These are phyloP conservation scores for Hypomontagnella submonticulosa DNA, from an alignment of 495 filamentous ascomycete species.

Conservation along the genomic window DNA sequence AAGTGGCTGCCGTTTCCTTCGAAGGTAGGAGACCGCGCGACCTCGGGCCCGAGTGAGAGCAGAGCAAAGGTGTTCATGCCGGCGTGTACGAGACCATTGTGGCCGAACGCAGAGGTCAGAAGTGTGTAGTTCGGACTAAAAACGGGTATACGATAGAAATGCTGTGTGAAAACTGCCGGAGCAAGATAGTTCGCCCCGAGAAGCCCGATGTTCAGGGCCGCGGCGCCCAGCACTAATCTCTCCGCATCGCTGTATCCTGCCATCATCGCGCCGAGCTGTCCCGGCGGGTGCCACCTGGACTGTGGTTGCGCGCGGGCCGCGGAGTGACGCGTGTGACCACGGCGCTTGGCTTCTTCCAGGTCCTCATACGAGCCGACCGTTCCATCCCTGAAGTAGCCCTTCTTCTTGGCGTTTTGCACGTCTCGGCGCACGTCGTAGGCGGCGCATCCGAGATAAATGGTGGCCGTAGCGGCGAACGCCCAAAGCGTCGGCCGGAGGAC, in stretches of 20 bases:
- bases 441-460: constrained; percentile 47
- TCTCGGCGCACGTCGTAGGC: constrained; percentile 46
- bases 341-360: constrained; percentile 17
- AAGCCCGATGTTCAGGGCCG: constrained; percentile 31
- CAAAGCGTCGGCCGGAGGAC: constrained; percentile 43
- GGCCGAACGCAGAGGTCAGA: constrained; percentile 45
- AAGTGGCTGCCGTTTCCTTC: constrained; percentile 42
- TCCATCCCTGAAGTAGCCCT: background rate
- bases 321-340: background rate
- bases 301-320: background rate
- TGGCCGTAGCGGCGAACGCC: constrained; percentile 36
- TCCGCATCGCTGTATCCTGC: constrained; percentile 15
- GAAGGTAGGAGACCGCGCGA: constrained; percentile 32
- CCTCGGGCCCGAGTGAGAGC: constrained; percentile 24
- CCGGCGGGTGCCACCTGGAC: background rate
- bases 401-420: constrained; percentile 23
- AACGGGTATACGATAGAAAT: constrained; percentile 35
- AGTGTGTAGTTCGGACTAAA: constrained; percentile 40
- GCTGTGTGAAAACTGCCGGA: background rate
- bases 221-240: constrained; percentile 17
- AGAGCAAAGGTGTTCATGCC: constrained; percentile 39
- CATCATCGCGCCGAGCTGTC: constrained; percentile 13
- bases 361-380: constrained; percentile 31
- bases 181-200: constrained; percentile 16
- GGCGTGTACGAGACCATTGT: constrained; percentile 34